Evolutionary conservation across 2,329 filamentous ascomycete genomes (phyloP).

Genomic region (Fusarium devonianum): DNA sequence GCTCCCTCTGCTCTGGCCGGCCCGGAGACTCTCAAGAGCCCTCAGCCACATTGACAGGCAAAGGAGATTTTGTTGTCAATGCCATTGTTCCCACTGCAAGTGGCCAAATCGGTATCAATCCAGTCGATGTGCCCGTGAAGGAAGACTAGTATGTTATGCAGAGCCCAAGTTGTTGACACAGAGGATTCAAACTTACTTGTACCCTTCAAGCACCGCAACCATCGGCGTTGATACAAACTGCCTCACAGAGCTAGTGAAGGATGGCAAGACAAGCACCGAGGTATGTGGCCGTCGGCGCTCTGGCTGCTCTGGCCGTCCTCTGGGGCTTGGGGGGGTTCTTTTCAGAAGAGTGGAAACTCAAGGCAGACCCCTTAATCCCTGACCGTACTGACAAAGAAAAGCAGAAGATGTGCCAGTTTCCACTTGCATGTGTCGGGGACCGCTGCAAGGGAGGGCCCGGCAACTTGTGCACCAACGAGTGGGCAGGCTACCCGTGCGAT

Average conservation of each 20-base stretch:
- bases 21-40: neutral
- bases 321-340: neutral
- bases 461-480: neutral
- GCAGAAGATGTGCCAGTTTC: neutral
- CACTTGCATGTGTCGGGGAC: neutral
- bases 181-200: too few relatives aligned
- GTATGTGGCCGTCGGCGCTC: neutral
- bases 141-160: constrained; percentile 1
- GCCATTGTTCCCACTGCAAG: neutral
- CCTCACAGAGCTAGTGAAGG: neutral
- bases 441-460: neutral
- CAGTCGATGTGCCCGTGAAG: neutral
- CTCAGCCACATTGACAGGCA: neutral
- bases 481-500: neutral
- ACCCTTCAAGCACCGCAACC: neutral
- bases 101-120: constrained; percentile 4
- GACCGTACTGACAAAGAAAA: neutral
- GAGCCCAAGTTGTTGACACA: too few relatives aligned
- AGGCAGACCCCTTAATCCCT: neutral
- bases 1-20: too few relatives aligned
- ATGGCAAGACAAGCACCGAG: neutral
- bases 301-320: neutral
- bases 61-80: neutral
- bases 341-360: neutral
- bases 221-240: neutral